Conservation (phyloP, 2,329 filamentous ascomycete genomes). For the Fusarium sp. region DNA sequence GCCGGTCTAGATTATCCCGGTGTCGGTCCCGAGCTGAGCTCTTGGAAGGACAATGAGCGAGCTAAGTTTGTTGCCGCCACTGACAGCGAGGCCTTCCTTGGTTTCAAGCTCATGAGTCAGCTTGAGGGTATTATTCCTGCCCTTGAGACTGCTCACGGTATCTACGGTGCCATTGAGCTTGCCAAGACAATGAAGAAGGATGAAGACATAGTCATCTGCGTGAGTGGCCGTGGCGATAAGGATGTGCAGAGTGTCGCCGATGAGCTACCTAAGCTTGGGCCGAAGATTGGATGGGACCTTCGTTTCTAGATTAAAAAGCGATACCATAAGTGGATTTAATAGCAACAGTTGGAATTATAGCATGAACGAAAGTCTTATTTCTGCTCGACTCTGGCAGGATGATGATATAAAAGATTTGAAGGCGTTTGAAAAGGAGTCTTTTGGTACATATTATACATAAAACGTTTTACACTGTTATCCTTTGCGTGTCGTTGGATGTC, state of each 20-base stretch:
- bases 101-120: conserved; percentile 86
- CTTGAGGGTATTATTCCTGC: conserved; percentile 97
- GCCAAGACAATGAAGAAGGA: conserved; percentile 92
- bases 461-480: conserved; percentile 42
- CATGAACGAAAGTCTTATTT: conserved; percentile 29
- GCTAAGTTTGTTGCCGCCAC: conserved; percentile 93
- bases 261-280: conserved; percentile 87
- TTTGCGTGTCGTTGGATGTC: conserved; percentile 16
- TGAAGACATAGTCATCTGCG: conserved; percentile 91
- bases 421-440: conserved; percentile 43
- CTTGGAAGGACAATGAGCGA: conserved; percentile 90
- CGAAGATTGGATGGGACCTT: conserved; percentile 82
- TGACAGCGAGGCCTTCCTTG: conserved; percentile 88
- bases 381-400: conserved; percentile 34
- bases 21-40: conserved; percentile 90
- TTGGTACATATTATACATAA: conserved; percentile 48
- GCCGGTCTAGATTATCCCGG: conserved; percentile 97
- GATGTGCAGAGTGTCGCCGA: conserved; percentile 98
- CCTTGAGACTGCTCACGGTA: conserved; percentile 91
- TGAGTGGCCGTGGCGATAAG: conserved; percentile 96
- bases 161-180: conserved; percentile 88
- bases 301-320: conserved; percentile 58
- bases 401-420: conserved; percentile 40
- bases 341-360: conserved; percentile 27
- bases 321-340: conserved; percentile 33